Conservation (phyloP, 1,139 yeast genomes). For the Nakaseomyces uthaithaninus region DNA sequence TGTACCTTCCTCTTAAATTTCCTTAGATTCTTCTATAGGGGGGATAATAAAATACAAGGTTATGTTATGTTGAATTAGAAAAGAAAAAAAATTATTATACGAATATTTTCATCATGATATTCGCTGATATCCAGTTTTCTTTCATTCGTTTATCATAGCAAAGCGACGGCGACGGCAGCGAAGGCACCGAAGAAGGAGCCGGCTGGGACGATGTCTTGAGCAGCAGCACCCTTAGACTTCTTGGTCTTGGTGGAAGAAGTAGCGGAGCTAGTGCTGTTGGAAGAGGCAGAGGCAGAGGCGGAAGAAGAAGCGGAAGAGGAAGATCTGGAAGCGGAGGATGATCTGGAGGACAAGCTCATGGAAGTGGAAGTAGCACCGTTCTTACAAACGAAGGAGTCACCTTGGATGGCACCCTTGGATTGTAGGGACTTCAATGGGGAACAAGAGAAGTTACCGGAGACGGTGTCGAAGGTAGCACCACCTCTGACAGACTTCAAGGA, state of each 20-base stretch:
- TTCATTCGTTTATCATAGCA: conserved; percentile 37
- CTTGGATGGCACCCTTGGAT: conserved; percentile 72
- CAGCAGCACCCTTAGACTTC: conserved; percentile 29
- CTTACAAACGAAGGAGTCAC: conserved; percentile 80
- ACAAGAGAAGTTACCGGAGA: conserved; percentile 73
- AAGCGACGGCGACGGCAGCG: conserved; percentile 54
- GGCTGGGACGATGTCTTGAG: conserved; percentile 36
- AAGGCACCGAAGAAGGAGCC: conserved; percentile 48
- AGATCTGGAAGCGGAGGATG: conserved; percentile 26
- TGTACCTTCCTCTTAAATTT: no score
- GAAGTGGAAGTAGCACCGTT: conserved; percentile 58
- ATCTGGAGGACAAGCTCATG: conserved; percentile 35
- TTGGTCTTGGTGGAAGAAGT: conserved; percentile 17
- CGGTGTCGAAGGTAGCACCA: conserved; percentile 77
- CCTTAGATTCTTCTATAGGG: no score
- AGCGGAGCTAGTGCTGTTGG: conserved; percentile 22
- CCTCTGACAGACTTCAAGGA: conserved; percentile 74
- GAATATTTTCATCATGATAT: neutral
- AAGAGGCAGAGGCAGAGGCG: conserved; percentile 17
- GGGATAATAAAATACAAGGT: conserved; percentile 3
- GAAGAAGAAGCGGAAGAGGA: conserved; percentile 21
- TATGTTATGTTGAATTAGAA: neutral
- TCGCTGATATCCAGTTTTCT: neutral
- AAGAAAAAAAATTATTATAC: neutral
- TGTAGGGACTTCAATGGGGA: conserved; percentile 58